These are phyloP conservation scores for Fusarium scirpi DNA, from an alignment of 2,329 filamentous ascomycete genomes.

Conservation along the genomic window DNA sequence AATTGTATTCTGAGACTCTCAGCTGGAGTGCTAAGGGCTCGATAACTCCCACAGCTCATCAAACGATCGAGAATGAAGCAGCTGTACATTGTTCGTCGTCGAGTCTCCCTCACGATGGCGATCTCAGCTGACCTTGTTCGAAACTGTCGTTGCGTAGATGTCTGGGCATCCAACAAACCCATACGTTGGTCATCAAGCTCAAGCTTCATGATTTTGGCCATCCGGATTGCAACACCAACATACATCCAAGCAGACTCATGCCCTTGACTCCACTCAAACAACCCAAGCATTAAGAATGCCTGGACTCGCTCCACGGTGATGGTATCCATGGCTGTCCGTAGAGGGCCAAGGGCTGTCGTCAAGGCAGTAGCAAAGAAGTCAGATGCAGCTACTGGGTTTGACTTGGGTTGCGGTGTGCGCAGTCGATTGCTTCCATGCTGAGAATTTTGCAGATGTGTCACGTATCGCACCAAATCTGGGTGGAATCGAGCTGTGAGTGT, in stretches of 20 bases:
- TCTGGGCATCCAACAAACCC: not conserved
- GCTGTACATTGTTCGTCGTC: constrained; percentile 78
- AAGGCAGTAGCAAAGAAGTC: constrained; percentile 9
- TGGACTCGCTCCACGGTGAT: constrained; percentile 6
- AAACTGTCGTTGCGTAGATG: not conserved
- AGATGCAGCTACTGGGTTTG: not conserved
- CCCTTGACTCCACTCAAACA: constrained; percentile 19
- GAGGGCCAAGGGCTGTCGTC: constrained; percentile 9
- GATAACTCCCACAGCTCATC: constrained; percentile 72
- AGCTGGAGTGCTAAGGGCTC: constrained; percentile 69
- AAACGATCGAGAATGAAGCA: constrained; percentile 79
- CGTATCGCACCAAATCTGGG: constrained; percentile 14
- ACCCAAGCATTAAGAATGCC: constrained; percentile 14
- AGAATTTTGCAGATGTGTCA: constrained; percentile 4
- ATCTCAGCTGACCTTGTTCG: not conserved
- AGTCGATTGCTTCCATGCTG: not conserved
- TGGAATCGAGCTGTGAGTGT: constrained; percentile 21
- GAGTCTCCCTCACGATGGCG: constrained; percentile 52
- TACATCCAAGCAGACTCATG: constrained; percentile 11
- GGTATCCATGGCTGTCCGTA: constrained; percentile 5
- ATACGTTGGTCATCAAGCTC: constrained; percentile 18
- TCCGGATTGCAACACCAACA: constrained; percentile 6
- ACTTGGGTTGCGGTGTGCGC: not conserved
- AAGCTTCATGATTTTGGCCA: constrained; percentile 14
- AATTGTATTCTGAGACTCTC: constrained; percentile 47